Conservation (phyloP, 2,329 filamentous ascomycete genomes). For the Trichophyton schoenleinii region DNA sequence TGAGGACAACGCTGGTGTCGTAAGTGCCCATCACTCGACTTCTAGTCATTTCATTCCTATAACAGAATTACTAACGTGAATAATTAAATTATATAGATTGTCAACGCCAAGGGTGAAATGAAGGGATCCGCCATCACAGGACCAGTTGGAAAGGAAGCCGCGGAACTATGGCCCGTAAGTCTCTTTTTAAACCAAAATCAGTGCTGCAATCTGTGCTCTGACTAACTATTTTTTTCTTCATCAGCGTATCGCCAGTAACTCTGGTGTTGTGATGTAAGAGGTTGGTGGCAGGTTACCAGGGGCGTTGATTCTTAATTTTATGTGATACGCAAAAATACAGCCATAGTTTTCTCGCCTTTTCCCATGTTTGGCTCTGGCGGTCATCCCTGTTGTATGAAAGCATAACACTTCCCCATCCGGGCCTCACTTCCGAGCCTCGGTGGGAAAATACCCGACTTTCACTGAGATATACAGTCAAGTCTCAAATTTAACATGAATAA, state of each 20-base stretch:
- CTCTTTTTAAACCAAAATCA: neutral
- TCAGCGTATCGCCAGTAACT: constrained; percentile 98
- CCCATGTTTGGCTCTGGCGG: neutral
- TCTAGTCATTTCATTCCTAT: neutral
- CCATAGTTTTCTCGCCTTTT: constrained; percentile 7
- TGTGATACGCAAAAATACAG: constrained; percentile 13
- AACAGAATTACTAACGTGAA: neutral
- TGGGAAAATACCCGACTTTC: neutral
- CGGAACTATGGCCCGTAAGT: constrained; percentile 96
- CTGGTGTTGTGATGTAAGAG: constrained; percentile 97
- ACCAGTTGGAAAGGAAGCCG: constrained; percentile 98
- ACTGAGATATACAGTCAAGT: neutral
- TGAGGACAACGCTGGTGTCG: constrained; percentile 99
- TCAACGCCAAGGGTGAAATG: constrained; percentile 99
- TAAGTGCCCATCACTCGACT: constrained; percentile 40
- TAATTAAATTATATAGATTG: constrained; percentile 50
- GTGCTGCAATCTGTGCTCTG: neutral
- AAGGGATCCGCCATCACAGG: constrained; percentile 99
- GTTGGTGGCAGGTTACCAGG: neutral
- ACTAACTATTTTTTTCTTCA: neutral
- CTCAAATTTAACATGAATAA: neutral
- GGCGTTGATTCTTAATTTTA: constrained; percentile 13
- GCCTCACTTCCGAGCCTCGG: constrained; percentile 2
- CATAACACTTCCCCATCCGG: neutral
- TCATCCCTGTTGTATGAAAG: neutral